Percentiles rank a stretch among this genome's conserved stretches.
Conservation (phyloP, 495 filamentous ascomycete genomes). For the Hyaloscypha bicolor region DNA sequence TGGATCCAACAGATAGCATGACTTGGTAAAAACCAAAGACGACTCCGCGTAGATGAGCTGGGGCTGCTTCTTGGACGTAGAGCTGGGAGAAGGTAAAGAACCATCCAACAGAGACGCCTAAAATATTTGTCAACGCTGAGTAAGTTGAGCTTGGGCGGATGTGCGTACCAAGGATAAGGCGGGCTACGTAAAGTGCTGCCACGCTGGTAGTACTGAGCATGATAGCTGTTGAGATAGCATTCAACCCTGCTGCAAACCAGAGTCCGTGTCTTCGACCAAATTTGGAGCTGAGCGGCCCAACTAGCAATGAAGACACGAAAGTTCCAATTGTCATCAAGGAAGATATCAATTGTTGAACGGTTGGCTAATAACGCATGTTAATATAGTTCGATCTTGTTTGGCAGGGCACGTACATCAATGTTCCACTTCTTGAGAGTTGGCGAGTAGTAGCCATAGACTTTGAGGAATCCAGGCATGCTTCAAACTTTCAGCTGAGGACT, state of each 20-base stretch:
- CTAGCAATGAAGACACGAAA: constrained; percentile 56
- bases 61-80: constrained; percentile 51
- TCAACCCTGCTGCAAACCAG: constrained; percentile 35
- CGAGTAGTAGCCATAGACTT: constrained; percentile 21
- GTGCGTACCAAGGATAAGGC: constrained; percentile 41
- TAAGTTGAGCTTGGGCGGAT: constrained; percentile 15
- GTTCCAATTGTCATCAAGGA: constrained; percentile 63
- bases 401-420: constrained; percentile 39
- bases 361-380: constrained; percentile 46
- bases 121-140: constrained; percentile 29
- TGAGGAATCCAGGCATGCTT: constrained; percentile 60
- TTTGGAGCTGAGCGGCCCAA: constrained; percentile 51
- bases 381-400: constrained; percentile 45
- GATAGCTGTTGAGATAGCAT: constrained; percentile 50
- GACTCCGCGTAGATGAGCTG: constrained; percentile 28
- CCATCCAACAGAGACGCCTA: constrained; percentile 56
- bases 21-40: constrained; percentile 35
- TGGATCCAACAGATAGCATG: constrained; percentile 44
- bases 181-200: constrained; percentile 56
- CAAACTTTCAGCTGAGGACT: constrained; percentile 37
- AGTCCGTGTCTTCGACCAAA: constrained; percentile 52
- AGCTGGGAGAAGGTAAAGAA: constrained; percentile 63
- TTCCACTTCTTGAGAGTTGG: constrained; percentile 10
- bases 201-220: constrained; percentile 58
- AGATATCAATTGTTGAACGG: constrained; percentile 57